Percentiles rank a stretch among this genome's conserved stretches.
Evolutionary conservation across 345 rosid genomes (phyloP).

Genomic region (Melaleuca quinquenervia): DNA sequence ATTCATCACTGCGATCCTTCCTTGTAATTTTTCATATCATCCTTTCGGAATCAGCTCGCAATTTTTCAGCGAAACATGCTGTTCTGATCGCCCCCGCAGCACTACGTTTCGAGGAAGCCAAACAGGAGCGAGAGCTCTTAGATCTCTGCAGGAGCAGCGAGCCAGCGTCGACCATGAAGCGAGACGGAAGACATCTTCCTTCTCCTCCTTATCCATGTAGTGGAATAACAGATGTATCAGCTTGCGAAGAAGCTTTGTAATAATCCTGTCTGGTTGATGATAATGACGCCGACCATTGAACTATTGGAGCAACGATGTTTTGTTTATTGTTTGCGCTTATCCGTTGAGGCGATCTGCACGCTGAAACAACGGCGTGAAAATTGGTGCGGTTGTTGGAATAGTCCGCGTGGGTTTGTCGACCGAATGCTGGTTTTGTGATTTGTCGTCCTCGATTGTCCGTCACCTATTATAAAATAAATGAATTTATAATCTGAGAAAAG

Average conservation of each 20-base stretch:
- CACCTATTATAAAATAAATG: not conserved
- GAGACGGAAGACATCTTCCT: not conserved
- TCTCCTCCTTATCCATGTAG: not conserved
- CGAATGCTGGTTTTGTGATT: not conserved
- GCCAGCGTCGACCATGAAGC: not conserved
- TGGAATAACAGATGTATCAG: not conserved
- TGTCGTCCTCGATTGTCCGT: not conserved
- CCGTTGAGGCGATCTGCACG: not conserved
- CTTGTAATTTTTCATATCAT: not conserved
- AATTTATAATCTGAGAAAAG: not conserved
- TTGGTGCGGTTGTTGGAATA: not conserved
- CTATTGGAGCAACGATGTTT: not conserved
- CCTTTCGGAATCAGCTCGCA: not conserved
- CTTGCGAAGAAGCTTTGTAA: not conserved
- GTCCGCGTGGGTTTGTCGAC: not conserved
- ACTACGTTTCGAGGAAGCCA: slow-evolving; percentile 32
- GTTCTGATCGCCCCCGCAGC: slow-evolving; percentile 7
- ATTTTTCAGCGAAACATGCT: not conserved
- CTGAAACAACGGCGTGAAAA: not conserved
- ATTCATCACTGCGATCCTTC: not conserved
- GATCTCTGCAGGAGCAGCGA: not conserved
- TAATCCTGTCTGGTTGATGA: not conserved
- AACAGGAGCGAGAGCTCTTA: slow-evolving; percentile 45
- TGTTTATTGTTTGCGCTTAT: not conserved
- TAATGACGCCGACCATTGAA: not conserved